These are phyloP conservation scores for Xylaria cubensis DNA, from an alignment of 495 filamentous ascomycete genomes.

Conservation along the genomic window DNA sequence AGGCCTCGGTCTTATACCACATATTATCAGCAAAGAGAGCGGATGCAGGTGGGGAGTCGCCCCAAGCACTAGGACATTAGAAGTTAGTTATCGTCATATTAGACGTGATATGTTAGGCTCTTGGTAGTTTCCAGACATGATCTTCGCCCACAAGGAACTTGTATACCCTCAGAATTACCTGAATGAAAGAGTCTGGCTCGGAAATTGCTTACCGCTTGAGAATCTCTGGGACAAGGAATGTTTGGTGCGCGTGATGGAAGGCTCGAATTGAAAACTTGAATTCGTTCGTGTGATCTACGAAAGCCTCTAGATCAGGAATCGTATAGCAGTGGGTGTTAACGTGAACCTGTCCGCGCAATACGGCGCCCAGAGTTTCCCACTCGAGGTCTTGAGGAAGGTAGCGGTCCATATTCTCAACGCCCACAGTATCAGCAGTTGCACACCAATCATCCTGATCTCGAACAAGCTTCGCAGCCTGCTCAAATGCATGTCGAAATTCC, in stretches of 20 bases:
- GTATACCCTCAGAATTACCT: background rate
- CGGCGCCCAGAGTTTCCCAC: constrained; percentile 64
- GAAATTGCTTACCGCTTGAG: constrained; percentile 47
- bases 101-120: background rate
- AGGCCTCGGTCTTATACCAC: constrained; percentile 70
- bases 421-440: constrained; percentile 50
- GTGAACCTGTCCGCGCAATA: constrained; percentile 65
- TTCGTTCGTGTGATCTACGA: constrained; percentile 68
- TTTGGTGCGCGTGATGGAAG: constrained; percentile 70
- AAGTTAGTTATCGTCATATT: background rate
- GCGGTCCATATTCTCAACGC: constrained; percentile 45
- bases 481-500: constrained; percentile 68
- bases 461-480: constrained; percentile 58
- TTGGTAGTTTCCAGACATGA: background rate
- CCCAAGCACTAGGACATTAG: constrained; percentile 39
- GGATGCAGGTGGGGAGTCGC: constrained; percentile 51
- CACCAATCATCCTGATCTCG: constrained; percentile 68
- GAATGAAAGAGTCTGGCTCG: background rate
- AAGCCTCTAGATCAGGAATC: constrained; percentile 67
- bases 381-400: constrained; percentile 61
- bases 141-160: background rate
- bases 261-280: constrained; percentile 67
- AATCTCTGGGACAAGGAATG: constrained; percentile 66
- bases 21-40: constrained; percentile 66
- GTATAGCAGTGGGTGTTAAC: constrained; percentile 73